Percentiles rank a stretch among this genome's conserved stretches.
phyloP scores from a whole-genome alignment of 164 flowering plant genomes.

The Stephania cephalantha region DNA sequence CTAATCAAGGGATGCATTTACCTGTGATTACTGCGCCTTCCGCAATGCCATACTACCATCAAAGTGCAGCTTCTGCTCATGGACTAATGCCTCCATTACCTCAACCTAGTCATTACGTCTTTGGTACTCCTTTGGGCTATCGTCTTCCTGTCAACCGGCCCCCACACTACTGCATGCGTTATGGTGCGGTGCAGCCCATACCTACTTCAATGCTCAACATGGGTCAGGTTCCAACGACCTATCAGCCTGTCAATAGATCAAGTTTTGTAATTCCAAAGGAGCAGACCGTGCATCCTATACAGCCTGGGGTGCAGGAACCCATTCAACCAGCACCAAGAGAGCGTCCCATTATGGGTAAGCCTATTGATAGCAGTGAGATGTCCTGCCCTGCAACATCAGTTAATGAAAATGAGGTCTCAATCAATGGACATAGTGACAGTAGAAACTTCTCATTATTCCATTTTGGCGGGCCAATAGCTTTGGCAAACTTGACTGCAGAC shows the following conservation, averaged over 20 bases:
- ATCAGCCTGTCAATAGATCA: conserved; percentile 41
- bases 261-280: conserved; percentile 33
- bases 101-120: conserved; percentile 50
- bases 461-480: conserved; percentile 79
- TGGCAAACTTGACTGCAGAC: conserved; percentile 28
- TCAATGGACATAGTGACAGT: conserved; percentile 25
- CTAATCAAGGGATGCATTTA: conserved; percentile 40
- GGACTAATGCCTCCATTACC: conserved; percentile 53
- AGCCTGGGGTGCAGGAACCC: conserved; percentile 21
- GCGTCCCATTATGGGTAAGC: neutral
- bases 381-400: conserved; percentile 1
- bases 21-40: conserved; percentile 65
- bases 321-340: neutral
- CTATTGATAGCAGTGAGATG: conserved; percentile 13
- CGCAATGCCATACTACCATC: conserved; percentile 69
- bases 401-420: conserved; percentile 20
- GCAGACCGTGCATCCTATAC: conserved; percentile 22
- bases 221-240: conserved; percentile 51
- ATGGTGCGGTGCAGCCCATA: conserved; percentile 48
- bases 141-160: conserved; percentile 45
- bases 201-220: conserved; percentile 40
- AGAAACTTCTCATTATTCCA: conserved; percentile 79
- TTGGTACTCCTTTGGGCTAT: conserved; percentile 50
- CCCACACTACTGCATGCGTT: conserved; percentile 58
- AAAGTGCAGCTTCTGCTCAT: conserved; percentile 50